These are phyloP conservation scores for Ploettnerulaceae sp. DNA, from an alignment of 2,329 filamentous ascomycete species.

Conservation along the genomic window DNA sequence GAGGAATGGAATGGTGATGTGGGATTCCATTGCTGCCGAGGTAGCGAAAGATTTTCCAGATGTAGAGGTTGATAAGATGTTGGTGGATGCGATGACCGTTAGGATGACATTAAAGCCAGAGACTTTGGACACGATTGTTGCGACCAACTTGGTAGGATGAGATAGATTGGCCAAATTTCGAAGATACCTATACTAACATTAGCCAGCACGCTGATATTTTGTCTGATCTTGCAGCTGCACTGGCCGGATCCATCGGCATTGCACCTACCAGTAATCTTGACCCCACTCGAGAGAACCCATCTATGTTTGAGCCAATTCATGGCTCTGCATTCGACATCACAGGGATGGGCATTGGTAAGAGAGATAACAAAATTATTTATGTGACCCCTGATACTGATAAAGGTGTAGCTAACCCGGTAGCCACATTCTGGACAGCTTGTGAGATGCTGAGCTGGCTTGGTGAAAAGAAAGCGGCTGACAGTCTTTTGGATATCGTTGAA, in stretches of 20 bases:
- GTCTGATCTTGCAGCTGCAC: slow-evolving; percentile 63
- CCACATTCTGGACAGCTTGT: slow-evolving; percentile 53
- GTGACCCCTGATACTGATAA: slow-evolving; percentile 1
- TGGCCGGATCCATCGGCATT: slow-evolving; percentile 68
- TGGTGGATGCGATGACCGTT: slow-evolving; percentile 48
- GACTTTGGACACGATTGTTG: slow-evolving; percentile 57
- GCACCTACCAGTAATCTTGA: slow-evolving; percentile 66
- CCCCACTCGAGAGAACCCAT: slow-evolving; percentile 48
- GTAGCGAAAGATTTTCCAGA: slow-evolving; percentile 55
- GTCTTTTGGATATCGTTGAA: slow-evolving; percentile 48
- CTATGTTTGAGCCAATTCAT: slow-evolving; percentile 59
- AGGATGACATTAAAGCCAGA: slow-evolving; percentile 56
- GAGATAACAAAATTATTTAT: neutral
- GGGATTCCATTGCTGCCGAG: slow-evolving; percentile 56
- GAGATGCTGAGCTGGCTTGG: slow-evolving; percentile 55
- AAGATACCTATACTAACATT: neutral
- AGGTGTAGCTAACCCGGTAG: slow-evolving; percentile 50
- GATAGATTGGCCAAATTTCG: neutral
- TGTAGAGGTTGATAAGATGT: slow-evolving; percentile 57
- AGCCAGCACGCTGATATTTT: slow-evolving; percentile 58
- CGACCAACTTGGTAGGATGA: slow-evolving; percentile 46
- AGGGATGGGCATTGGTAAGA: slow-evolving; percentile 41
- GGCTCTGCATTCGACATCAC: slow-evolving; percentile 55
- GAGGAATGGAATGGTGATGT: slow-evolving; percentile 62
- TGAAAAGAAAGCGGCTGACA: slow-evolving; percentile 45